A percentile compares a stretch with the other conserved stretches of the same genome.
Evolutionary conservation across 2,329 filamentous ascomycete genomes (phyloP).

Genomic region (Penicillium verrucosum): DNA sequence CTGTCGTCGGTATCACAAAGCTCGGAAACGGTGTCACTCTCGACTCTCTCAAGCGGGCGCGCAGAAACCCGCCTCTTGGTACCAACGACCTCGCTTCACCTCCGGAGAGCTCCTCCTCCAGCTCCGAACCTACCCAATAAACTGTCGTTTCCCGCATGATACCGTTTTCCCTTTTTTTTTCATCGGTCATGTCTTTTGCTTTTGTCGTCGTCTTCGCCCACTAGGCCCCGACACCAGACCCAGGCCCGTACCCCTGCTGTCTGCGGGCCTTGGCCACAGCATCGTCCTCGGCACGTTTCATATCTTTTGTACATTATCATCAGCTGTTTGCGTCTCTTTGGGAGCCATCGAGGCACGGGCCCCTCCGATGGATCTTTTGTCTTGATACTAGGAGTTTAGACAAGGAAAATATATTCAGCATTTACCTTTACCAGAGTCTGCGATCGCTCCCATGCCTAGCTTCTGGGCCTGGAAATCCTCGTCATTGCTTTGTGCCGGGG

Average conservation of each 20-base stretch:
- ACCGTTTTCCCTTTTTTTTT: constrained; percentile 9
- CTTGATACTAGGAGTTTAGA: constrained; percentile 30
- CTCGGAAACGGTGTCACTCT: constrained; percentile 75
- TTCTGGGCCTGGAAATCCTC: constrained; percentile 55
- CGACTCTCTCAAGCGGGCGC: constrained; percentile 77
- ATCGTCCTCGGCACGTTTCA: constrained; percentile 37
- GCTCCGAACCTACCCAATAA: constrained; percentile 38
- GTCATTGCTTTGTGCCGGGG: constrained; percentile 45
- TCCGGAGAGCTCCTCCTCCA: constrained; percentile 36
- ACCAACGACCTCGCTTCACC: constrained; percentile 29
- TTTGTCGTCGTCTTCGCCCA: constrained; percentile 11
- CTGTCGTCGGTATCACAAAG: constrained; percentile 90
- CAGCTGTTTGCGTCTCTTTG: constrained; percentile 30
- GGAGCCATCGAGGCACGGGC: constrained; percentile 1
- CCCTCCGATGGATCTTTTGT: constrained; percentile 13
- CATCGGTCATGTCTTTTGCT: constrained; percentile 10
- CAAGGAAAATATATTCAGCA: constrained; percentile 21
- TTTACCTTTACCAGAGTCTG: constrained; percentile 39
- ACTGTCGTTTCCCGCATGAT: constrained; percentile 7
- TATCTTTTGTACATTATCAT: constrained; percentile 43
- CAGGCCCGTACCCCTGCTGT: constrained; percentile 54
- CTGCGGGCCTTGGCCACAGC: constrained; percentile 44
- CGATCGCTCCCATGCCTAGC: constrained; percentile 53
- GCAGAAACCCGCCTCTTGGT: constrained; percentile 58
- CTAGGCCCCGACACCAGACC: constrained; percentile 55